Percentiles rank a stretch among this genome's conserved stretches.
Conservation (phyloP, 1,284 basidiomycete species). For the Cryptococcus depauperatus region DNA sequence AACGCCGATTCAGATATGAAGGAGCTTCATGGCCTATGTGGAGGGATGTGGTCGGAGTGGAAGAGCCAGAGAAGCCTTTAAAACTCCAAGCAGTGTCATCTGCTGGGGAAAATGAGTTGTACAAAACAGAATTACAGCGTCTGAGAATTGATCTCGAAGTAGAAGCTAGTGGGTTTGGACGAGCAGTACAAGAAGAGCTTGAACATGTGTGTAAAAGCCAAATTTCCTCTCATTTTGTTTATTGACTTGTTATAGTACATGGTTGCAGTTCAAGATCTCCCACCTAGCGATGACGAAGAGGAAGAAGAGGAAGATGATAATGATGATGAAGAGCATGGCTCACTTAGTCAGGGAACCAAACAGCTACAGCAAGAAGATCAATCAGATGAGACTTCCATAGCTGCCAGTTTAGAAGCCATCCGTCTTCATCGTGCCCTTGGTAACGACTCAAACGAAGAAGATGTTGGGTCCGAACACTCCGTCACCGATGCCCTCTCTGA, state of each 20-base stretch:
- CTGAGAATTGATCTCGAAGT: constrained; percentile 81
- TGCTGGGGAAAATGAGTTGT: constrained; percentile 21
- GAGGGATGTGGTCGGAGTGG: constrained; percentile 51
- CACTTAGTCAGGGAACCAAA: not conserved
- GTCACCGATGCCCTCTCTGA: constrained; percentile 6
- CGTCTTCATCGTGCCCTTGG: constrained; percentile 34
- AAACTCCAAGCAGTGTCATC: constrained; percentile 8
- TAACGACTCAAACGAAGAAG: constrained; percentile 28
- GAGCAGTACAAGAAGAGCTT: constrained; percentile 68
- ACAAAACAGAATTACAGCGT: constrained; percentile 10
- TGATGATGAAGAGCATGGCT: constrained; percentile 42
- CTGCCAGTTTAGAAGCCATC: constrained; percentile 30
- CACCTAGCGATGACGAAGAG: constrained; percentile 29
- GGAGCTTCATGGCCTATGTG: constrained; percentile 81
- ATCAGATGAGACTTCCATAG: constrained; percentile 26
- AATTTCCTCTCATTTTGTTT: not conserved
- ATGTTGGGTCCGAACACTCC: constrained; percentile 10
- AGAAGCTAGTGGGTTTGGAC: constrained; percentile 81
- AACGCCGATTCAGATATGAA: constrained; percentile 84
- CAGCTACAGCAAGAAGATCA: no score
- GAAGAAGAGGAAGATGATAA: constrained; percentile 30
- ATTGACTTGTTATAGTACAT: constrained; percentile 51
- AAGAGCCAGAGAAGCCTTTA: constrained; percentile 20
- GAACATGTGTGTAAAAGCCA: constrained; percentile 58
- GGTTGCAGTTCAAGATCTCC: constrained; percentile 43